phyloP scores from a whole-genome alignment of 495 filamentous ascomycete species.

The Parachaetomium inaequale region DNA sequence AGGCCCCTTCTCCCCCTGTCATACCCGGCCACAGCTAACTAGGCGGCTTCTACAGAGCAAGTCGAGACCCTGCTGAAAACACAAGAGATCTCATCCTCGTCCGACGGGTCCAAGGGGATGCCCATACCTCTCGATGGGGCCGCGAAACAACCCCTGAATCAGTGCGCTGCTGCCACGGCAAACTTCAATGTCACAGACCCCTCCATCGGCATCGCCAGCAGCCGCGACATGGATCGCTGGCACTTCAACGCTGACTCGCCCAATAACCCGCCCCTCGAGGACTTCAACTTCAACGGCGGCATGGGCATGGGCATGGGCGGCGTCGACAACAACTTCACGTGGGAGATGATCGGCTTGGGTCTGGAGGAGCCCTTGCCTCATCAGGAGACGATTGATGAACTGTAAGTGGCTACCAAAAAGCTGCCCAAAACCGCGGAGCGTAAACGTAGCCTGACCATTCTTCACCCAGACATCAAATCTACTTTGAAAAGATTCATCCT shows the following conservation, averaged over 20 bases:
- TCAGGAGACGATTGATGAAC: constrained; percentile 83
- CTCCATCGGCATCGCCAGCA: constrained; percentile 41
- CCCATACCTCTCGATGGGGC: constrained; percentile 32
- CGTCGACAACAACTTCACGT: constrained; percentile 55
- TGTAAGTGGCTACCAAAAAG: constrained; percentile 53
- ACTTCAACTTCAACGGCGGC: constrained; percentile 49
- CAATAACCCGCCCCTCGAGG: constrained; percentile 41
- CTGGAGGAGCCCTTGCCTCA: constrained; percentile 86
- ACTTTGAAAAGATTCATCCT: constrained; percentile 86
- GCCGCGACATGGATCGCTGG: constrained; percentile 51
- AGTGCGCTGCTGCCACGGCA: constrained; percentile 35
- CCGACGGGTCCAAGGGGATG: constrained; percentile 34
- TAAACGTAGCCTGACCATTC: constrained; percentile 8
- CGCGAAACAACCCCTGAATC: constrained; percentile 28
- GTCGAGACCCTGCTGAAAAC: constrained; percentile 89
- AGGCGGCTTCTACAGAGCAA: constrained; percentile 64
- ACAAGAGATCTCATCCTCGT: constrained; percentile 48
- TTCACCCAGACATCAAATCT: constrained; percentile 66
- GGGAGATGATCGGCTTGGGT: constrained; percentile 94
- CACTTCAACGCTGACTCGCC: constrained; percentile 51
- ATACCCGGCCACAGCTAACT: constrained; percentile 17
- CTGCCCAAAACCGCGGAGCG: not conserved
- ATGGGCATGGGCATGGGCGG: constrained; percentile 44
- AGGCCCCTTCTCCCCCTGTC: not conserved
- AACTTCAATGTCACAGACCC: constrained; percentile 47